Base-by-base conservation (phyloP, 179 eudicot genomes). In the Sideroxylon spinosum region DNA sequence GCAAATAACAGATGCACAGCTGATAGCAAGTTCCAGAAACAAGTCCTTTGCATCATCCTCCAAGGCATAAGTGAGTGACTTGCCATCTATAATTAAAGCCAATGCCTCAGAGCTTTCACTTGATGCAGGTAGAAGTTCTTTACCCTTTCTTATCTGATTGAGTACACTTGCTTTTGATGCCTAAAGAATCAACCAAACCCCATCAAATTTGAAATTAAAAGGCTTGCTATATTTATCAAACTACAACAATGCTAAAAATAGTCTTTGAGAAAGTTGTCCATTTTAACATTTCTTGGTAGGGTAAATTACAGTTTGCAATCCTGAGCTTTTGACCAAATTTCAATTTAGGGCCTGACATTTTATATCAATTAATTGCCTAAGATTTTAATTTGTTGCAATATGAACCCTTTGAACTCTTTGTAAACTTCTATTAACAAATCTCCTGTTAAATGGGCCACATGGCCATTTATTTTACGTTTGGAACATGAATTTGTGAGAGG, bases 81-180 rank as follows among this genome's bases (percentile, higher is more conserved):
- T 91, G 23, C 97, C 97, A 83, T 93, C 97, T 19, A 93, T 85
- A 76, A 93, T 89, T 78, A 93, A 81, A 65, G 97, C 97, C 85
- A 88, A 90, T 20, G 92, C 85, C 87, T 88, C 84, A 19, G 77
- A 81, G 71, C 79, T 81, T 57, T 69, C 87, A 44, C 29, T 26
- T 49, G 86, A 80, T 74, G 84, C 67, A 48, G 13, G 48, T 23
- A 85, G 80, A 68, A 83, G 68, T 75, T 83, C 87, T 72, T 77
- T 83, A 23, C 77, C 90, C 68, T 85, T 83, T 17, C 29, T 77
- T 70, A 87, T 71, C 69, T 83, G 86, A 71, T 81, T 83, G 12
- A 75, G 60, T 49, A 83, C 81, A 79, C 74, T 81, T 62, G 81
- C 22, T 78, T 79, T 87, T 48, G 75, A 11, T 19, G 79, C 86